Conservation (phyloP, 148 eudicot genomes). For the Spergularia marina region DNA sequence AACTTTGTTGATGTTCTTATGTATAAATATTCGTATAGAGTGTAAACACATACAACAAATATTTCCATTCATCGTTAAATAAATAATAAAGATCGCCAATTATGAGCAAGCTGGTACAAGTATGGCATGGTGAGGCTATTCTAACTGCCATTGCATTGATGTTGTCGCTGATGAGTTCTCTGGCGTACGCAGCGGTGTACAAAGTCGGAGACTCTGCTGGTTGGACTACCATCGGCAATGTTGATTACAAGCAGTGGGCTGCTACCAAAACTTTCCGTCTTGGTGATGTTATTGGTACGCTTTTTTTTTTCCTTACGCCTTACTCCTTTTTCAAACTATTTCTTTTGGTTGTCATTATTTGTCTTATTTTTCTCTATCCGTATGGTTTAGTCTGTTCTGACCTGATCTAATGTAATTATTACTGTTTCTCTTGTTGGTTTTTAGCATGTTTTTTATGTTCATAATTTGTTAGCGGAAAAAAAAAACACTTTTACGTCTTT, state of each 20-base stretch:
- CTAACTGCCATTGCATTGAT: neutral
- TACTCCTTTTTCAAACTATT: neutral
- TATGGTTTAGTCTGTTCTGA: neutral
- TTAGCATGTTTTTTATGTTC: no score
- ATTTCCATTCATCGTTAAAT: no score
- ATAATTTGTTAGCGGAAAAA: no score
- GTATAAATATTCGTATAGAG: no score
- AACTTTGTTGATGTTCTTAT: neutral
- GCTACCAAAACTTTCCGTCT: conserved; percentile 59
- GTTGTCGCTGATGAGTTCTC: conserved; percentile 6
- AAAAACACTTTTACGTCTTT: no score
- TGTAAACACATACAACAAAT: no score
- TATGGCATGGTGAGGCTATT: neutral
- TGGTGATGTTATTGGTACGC: conserved; percentile 70
- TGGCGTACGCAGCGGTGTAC: conserved; percentile 44
- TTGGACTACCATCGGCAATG: conserved; percentile 84
- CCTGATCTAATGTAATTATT: neutral
- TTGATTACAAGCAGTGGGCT: conserved; percentile 82
- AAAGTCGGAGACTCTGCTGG: conserved; percentile 85
- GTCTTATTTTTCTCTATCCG: neutral
- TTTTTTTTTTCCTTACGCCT: neutral
- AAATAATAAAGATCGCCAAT: neutral
- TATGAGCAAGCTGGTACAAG: neutral
- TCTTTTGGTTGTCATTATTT: neutral
- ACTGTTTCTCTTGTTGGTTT: no score